phyloP scores from a whole-genome alignment of 768 basidiomycete genomes.

The Panus rudis region DNA sequence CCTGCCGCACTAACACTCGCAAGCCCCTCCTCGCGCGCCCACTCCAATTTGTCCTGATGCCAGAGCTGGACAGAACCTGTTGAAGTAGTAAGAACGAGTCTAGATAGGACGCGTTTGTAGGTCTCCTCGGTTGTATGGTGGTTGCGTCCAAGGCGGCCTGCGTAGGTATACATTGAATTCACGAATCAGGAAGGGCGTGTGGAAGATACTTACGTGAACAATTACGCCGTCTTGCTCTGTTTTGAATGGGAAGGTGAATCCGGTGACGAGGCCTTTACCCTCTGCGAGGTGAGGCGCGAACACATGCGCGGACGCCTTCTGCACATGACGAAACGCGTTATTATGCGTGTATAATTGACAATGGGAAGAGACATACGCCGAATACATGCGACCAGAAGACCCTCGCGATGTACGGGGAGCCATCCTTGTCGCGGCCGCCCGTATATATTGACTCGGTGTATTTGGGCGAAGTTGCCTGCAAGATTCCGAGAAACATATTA shows the following conservation, averaged over 20 bases:
- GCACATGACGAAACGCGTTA: too few species aligned
- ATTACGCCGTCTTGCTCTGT: constrained; percentile 62
- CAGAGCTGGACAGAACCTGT: constrained; percentile 75
- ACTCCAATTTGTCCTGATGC: constrained; percentile 51
- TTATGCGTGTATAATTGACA: too few species aligned
- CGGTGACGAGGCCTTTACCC: constrained; percentile 40
- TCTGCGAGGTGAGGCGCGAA: constrained; percentile 42
- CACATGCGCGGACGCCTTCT: constrained; percentile 53
- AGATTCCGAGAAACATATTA: constrained; percentile 4
- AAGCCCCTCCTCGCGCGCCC: constrained; percentile 80
- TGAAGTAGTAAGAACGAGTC: constrained; percentile 59
- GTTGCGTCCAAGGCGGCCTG: constrained; percentile 50
- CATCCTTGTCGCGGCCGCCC: constrained; percentile 45
- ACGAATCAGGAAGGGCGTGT: neutral
- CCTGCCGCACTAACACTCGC: constrained; percentile 55
- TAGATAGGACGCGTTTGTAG: constrained; percentile 30
- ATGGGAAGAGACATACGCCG: constrained; percentile 36
- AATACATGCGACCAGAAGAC: constrained; percentile 58
- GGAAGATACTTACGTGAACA: constrained; percentile 39
- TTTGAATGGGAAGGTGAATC: constrained; percentile 60
- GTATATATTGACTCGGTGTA: constrained; percentile 47
- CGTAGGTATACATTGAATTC: neutral
- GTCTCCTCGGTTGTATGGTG: constrained; percentile 31
- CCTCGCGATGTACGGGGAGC: constrained; percentile 50
- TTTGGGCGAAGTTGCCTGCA: constrained; percentile 34